Conservation (phyloP, 2,329 filamentous ascomycete genomes). For the Cordyceps fumosorosea region DNA sequence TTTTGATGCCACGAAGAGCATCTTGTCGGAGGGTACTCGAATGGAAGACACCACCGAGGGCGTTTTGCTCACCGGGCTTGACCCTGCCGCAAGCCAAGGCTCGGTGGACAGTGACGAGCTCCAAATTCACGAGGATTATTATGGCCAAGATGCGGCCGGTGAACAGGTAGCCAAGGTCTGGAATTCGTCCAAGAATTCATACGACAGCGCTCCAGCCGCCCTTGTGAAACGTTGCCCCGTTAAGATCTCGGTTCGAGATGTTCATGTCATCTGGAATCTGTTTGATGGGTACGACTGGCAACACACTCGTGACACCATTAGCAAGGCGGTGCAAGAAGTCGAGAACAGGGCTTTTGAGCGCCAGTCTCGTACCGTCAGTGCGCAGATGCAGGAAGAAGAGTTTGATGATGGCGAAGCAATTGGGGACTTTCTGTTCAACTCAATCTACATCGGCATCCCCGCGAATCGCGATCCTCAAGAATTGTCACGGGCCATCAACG, state of each 20-base stretch:
- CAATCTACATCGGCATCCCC: slow-evolving; percentile 92
- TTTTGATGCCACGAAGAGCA: slow-evolving; percentile 39
- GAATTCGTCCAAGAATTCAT: slow-evolving; percentile 71
- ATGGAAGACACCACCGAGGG: slow-evolving; percentile 33
- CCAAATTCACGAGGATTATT: slow-evolving; percentile 72
- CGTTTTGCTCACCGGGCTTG: slow-evolving; percentile 29
- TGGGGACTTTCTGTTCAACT: slow-evolving; percentile 96
- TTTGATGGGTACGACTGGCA: slow-evolving; percentile 98
- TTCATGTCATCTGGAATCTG: slow-evolving; percentile 94
- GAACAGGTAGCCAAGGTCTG: slow-evolving; percentile 68
- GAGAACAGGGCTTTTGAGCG: slow-evolving; percentile 76
- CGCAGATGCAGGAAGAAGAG: slow-evolving; percentile 58
- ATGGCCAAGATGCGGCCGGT: slow-evolving; percentile 54
- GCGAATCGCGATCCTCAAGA: slow-evolving; percentile 79
- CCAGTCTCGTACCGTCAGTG: slow-evolving; percentile 50
- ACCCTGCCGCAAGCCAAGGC: slow-evolving; percentile 20
- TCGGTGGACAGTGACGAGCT: slow-evolving; percentile 56
- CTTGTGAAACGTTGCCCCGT: slow-evolving; percentile 64
- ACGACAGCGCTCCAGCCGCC: slow-evolving; percentile 56
- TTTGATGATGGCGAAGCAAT: slow-evolving; percentile 80
- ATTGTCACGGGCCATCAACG: slow-evolving; percentile 77
- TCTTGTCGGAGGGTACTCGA: slow-evolving; percentile 22
- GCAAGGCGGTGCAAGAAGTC: slow-evolving; percentile 80
- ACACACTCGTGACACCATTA: slow-evolving; percentile 76
- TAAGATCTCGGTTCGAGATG: slow-evolving; percentile 71